Conservation (phyloP, 345 rosid species). For the Gossypium mustelinum region DNA sequence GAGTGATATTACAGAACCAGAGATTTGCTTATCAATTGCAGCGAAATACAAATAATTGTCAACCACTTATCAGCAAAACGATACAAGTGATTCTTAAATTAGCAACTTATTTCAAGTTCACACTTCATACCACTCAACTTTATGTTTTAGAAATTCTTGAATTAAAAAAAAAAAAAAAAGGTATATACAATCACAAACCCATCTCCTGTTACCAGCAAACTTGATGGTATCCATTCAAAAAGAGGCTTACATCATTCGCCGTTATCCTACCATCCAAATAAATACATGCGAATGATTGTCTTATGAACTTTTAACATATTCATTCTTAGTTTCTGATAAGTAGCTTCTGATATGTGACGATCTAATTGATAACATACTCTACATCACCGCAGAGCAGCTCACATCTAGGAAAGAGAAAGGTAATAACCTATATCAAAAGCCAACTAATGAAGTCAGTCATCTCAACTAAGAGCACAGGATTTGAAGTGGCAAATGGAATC, state of each 20-base stretch:
- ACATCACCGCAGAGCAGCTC: slow-evolving; percentile 10
- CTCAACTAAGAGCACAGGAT: slow-evolving; percentile 43
- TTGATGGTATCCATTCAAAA: background rate
- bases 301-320: background rate
- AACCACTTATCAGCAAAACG: background rate
- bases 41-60: background rate
- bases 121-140: background rate
- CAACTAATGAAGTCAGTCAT: slow-evolving; percentile 27
- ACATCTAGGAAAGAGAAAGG: slow-evolving; percentile 13
- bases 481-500: slow-evolving; percentile 44
- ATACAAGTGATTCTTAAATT: background rate
- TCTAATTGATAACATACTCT: background rate
- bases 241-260: background rate
- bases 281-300: background rate
- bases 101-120: background rate
- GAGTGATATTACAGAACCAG: too few relatives aligned
- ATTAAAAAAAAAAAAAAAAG: background rate
- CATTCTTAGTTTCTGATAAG: background rate
- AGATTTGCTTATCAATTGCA: background rate
- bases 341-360: slow-evolving; percentile 5
- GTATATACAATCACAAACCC: background rate
- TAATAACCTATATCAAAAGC: slow-evolving; percentile 35
- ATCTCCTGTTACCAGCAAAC: background rate
- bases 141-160: background rate
- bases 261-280: background rate